Conservation (phyloP, 805 yeast genomes). For the Pichia exigua region DNA sequence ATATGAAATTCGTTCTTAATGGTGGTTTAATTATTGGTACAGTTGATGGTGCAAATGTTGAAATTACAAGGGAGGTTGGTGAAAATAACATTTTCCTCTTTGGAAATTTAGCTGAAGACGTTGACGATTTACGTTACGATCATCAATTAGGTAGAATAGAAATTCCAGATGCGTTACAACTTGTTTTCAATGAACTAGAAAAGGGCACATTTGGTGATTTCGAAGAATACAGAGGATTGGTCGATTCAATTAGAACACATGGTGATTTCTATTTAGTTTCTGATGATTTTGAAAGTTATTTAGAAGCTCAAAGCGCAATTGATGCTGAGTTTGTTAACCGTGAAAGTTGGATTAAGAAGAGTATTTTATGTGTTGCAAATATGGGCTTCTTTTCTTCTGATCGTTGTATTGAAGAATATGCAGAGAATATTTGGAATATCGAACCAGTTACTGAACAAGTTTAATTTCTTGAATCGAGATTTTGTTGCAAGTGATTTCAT, state of each 20-base stretch:
- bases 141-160: constrained; percentile 56
- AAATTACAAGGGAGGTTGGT: constrained; percentile 87
- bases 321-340: constrained; percentile 60
- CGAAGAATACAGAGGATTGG: constrained; percentile 56
- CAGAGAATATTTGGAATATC: constrained; percentile 87
- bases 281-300: constrained; percentile 83
- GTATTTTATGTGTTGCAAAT: constrained; percentile 75
- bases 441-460: constrained; percentile 46
- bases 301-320: constrained; percentile 71
- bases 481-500: neutral
- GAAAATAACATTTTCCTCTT: constrained; percentile 88
- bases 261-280: constrained; percentile 84
- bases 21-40: constrained; percentile 95
- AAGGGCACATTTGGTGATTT: constrained; percentile 63
- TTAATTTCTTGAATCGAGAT: neutral
- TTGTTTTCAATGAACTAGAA: constrained; percentile 62
- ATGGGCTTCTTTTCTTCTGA: constrained; percentile 92
- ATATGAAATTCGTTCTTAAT: constrained; percentile 90
- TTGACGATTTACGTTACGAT: constrained; percentile 72
- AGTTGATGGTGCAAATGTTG: constrained; percentile 95
- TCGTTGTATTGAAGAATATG: constrained; percentile 86
- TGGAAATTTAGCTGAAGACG: constrained; percentile 86
- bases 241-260: constrained; percentile 61
- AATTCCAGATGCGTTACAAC: constrained; percentile 50
- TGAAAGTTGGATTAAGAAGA: constrained; percentile 69